phyloP scores from a whole-genome alignment of 495 filamentous ascomycete genomes.

The Immersiella caudata region DNA sequence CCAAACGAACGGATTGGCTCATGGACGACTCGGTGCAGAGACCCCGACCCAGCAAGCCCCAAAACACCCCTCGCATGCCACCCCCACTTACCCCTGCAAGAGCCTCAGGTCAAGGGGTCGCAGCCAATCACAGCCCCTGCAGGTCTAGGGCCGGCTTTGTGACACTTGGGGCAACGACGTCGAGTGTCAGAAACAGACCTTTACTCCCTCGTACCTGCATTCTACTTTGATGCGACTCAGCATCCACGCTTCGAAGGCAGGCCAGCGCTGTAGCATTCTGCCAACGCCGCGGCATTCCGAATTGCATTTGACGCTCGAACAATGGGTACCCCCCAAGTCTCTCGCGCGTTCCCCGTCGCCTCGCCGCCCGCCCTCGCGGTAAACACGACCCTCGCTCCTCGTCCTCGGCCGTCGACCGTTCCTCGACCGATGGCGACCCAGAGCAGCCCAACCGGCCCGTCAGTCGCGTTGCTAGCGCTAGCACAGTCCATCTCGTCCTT shows the following conservation, averaged over 20 bases:
- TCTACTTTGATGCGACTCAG: slow-evolving; percentile 29
- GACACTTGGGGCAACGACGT: slow-evolving; percentile 38
- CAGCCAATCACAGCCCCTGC: slow-evolving; percentile 34
- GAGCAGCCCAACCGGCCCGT: slow-evolving; percentile 7
- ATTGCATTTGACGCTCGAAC: background rate
- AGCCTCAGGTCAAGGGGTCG: slow-evolving; percentile 33
- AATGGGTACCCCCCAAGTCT: slow-evolving; percentile 17
- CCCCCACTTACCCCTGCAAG: slow-evolving; percentile 30
- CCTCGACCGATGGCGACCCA: background rate
- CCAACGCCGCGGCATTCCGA: background rate
- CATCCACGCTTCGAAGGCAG: background rate
- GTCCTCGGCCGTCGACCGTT: background rate
- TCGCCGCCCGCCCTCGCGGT: background rate
- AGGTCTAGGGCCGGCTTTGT: slow-evolving; percentile 38
- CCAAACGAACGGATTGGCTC: slow-evolving; percentile 35
- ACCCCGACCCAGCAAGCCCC: slow-evolving; percentile 18
- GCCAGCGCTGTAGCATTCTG: background rate
- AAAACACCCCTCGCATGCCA: slow-evolving; percentile 6
- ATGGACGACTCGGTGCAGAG: slow-evolving; percentile 13
- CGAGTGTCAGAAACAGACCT: slow-evolving; percentile 39
- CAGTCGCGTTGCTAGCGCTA: background rate
- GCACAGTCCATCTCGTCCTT: slow-evolving; percentile 5
- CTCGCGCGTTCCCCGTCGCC: slow-evolving; percentile 5
- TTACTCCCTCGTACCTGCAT: slow-evolving; percentile 24
- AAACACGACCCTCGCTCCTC: background rate